phyloP scores from a whole-genome alignment of 176 grass and related monocot species.

The Phoenix roebelenii region DNA sequence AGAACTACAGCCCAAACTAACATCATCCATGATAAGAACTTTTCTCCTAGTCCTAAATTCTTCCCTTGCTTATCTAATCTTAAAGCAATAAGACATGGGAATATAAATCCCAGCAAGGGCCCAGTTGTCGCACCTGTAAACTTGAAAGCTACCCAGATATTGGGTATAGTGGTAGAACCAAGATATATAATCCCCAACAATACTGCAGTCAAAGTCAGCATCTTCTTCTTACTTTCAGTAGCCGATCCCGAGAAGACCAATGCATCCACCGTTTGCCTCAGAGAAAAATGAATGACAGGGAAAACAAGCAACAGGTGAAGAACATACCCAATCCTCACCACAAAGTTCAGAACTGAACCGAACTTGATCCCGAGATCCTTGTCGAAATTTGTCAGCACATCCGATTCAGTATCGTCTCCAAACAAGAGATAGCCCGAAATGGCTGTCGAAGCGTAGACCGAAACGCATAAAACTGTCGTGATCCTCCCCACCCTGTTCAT shows the following conservation, averaged over 20 bases:
- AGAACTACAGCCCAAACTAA: constrained; percentile 53
- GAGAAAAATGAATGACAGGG: constrained; percentile 88
- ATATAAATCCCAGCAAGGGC: constrained; percentile 82
- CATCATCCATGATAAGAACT: constrained; percentile 47
- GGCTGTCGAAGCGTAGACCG: constrained; percentile 61
- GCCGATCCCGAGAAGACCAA: constrained; percentile 45
- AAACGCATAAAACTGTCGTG: constrained; percentile 55
- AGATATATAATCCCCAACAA: constrained; percentile 71
- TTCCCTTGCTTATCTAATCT: constrained; percentile 65
- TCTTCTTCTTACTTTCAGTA: constrained; percentile 49
- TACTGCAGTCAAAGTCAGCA: constrained; percentile 54
- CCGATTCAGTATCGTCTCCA: constrained; percentile 64
- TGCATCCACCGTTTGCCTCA: constrained; percentile 85
- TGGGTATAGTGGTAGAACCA: constrained; percentile 78
- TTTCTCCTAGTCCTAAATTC: constrained; percentile 39
- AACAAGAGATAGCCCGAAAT: constrained; percentile 84
- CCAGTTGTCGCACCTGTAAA: constrained; percentile 88
- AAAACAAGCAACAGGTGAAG: constrained; percentile 89
- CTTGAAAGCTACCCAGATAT: constrained; percentile 97
- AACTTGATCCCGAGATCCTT: constrained; percentile 87
- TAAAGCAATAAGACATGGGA: constrained; percentile 64
- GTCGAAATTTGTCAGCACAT: constrained; percentile 94
- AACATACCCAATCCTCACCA: constrained; percentile 91
- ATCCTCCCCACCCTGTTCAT: constrained; percentile 80
- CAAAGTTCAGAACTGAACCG: constrained; percentile 73